Evolutionary conservation across 371 early-diverging fungal species (phyloP).

Genomic region (Nosema granulosis): DNA sequence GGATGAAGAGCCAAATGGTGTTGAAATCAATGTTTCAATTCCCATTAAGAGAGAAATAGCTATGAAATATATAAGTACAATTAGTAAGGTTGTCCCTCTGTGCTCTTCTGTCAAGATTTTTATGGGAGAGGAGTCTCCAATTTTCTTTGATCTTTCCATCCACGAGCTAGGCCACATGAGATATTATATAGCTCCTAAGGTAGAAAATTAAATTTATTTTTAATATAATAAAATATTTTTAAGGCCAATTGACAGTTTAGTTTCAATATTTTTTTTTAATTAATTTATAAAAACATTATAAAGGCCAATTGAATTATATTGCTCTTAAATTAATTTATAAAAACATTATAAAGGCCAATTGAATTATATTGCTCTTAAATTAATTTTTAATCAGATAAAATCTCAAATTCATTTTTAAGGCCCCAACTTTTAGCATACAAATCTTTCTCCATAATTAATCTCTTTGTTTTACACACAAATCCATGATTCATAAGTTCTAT

Average conservation of each 20-base stretch:
- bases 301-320: too few relatives aligned
- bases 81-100: slow-evolving; percentile 44
- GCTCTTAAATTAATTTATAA: too few relatives aligned
- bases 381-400: slow-evolving; percentile 41
- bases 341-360: too few relatives aligned
- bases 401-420: slow-evolving; percentile 69
- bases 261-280: too few relatives aligned
- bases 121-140: slow-evolving; percentile 49
- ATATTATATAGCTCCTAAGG: slow-evolving; percentile 62
- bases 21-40: slow-evolving; percentile 25
- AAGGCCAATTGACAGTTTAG: too few relatives aligned
- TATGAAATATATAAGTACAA: slow-evolving; percentile 62
- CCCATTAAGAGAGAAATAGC: slow-evolving; percentile 56
- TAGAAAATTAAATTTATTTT: slow-evolving; percentile 28
- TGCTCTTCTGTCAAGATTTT: slow-evolving; percentile 43
- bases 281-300: too few relatives aligned
- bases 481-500: slow-evolving; percentile 87
- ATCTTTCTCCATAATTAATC: slow-evolving; percentile 99
- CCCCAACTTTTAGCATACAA: slow-evolving; percentile 96
- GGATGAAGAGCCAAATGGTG: slow-evolving; percentile 4
- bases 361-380: too few relatives aligned
- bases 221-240: too few relatives aligned
- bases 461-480: slow-evolving; percentile 92
- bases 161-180: slow-evolving; percentile 48
- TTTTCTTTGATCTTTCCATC: slow-evolving; percentile 58